Percentiles rank a stretch among this genome's conserved stretches.
Evolutionary conservation across 2,329 filamentous ascomycete species (phyloP).

Genomic region (Penicillium oxalicum): DNA sequence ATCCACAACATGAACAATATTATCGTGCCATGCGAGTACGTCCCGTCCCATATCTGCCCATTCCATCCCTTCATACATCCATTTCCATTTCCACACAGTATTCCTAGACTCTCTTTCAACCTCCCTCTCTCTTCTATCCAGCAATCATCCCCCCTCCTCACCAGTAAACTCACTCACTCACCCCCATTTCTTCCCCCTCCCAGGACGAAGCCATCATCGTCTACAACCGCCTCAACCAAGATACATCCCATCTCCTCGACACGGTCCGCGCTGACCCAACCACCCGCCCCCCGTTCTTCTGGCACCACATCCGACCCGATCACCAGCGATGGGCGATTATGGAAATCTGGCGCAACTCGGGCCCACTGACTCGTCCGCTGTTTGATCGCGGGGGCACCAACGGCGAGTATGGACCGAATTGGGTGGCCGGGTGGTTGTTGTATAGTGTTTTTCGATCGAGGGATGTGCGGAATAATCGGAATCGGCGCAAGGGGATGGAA

Average conservation of each 20-base stretch:
- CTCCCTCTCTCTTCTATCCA: no score
- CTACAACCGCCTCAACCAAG: conserved; percentile 39
- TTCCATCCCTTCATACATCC: not conserved
- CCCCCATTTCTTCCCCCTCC: not conserved
- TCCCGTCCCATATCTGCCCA: not conserved
- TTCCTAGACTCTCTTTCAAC: no score
- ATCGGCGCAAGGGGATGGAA: conserved; percentile 32
- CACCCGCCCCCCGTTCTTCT: conserved; percentile 41
- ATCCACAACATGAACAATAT: conserved; percentile 40
- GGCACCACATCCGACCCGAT: conserved; percentile 43
- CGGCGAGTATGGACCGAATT: conserved; percentile 43
- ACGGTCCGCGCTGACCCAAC: conserved; percentile 33
- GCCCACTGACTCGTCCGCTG: conserved; percentile 32
- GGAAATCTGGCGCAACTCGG: conserved; percentile 39
- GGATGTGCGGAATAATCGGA: conserved; percentile 43
- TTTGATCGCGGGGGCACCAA: conserved; percentile 39
- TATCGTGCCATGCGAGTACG: conserved; percentile 43
- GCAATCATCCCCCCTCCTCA: no score
- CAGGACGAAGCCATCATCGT: conserved; percentile 42
- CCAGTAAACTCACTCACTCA: not conserved
- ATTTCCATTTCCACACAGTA: not conserved
- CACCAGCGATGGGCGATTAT: conserved; percentile 38
- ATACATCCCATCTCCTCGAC: conserved; percentile 38
- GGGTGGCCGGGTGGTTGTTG: conserved; percentile 43
- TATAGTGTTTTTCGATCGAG: conserved; percentile 45